Base-by-base conservation (phyloP, 2,329 filamentous ascomycete species). In the Aureobasidium melanogenum region DNA sequence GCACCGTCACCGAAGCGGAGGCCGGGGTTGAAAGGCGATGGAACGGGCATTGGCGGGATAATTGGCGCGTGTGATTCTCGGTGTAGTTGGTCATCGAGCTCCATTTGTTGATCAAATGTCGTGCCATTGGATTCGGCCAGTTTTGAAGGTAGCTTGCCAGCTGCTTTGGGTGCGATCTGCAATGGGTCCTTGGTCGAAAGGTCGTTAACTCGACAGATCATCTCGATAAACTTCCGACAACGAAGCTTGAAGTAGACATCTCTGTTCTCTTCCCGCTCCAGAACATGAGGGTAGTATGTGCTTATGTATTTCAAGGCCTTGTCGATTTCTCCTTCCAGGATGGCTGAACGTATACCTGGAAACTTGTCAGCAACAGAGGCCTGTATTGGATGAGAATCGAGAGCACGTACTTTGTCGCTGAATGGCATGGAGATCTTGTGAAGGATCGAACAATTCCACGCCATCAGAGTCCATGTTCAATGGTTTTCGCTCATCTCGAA, bases 141-240 rank as follows among this genome's bases (percentile, higher is more conserved):
- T 28, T 51, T 59, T 24, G 64, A 32, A 8, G 60, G 61, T 55
- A 68, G 66, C 30, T 71, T 72, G 57, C 68, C 69, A 32, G 50
- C 66, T 66, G 66, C 68, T 66, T 57, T 72, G 9, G 61, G 67
- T 5, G 69, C 70, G 17, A 69, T 65, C 22, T 70, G 69, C 58
- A 65, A 70, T 5, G 30, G 7, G 15, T 46, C 41, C 65, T 62
- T 74, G 38, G 80, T 76, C 68, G 80, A 81, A 19, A 88, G 74
- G 66, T 92, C 88, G 2, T 87, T 85, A 38, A 86, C 86, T 62
- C 82, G 83, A 43, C 88, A 84, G 68, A 96, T 91, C 87, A 99
- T 93, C 73, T 99, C 94, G 63, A 97, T 87, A 72, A 97, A 97
- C 71, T 94, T 95, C 63, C 91, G 86, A 71, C 92, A 97, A 66